Conservation (phyloP, 2,329 filamentous ascomycete genomes). For the Davidsoniella eucalypti region DNA sequence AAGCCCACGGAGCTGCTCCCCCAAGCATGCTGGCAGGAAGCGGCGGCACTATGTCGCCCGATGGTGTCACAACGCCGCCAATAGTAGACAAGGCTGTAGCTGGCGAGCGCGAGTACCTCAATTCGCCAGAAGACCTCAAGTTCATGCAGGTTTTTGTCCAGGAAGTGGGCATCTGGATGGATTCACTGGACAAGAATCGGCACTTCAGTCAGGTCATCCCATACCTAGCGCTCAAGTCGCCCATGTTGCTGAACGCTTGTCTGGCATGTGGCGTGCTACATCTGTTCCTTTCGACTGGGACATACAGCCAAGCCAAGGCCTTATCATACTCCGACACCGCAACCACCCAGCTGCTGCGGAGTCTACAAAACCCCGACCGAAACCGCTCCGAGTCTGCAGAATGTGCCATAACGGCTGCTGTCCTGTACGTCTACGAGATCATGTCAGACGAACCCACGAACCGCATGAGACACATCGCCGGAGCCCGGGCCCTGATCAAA, state of each 20-base stretch:
- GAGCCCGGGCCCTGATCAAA: slow-evolving; percentile 69
- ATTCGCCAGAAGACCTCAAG: slow-evolving; percentile 60
- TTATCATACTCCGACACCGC: slow-evolving; percentile 74
- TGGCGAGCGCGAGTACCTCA: slow-evolving; percentile 44
- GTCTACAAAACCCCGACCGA: slow-evolving; percentile 68
- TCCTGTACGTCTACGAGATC: slow-evolving; percentile 82
- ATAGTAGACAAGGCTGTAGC: slow-evolving; percentile 21
- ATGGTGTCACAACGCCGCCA: slow-evolving; percentile 25
- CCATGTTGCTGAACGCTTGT: slow-evolving; percentile 79
- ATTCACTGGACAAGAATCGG: slow-evolving; percentile 69
- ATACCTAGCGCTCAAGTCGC: slow-evolving; percentile 62
- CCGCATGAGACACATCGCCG: slow-evolving; percentile 79
- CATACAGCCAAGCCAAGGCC: slow-evolving; percentile 41
- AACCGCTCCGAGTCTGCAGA: slow-evolving; percentile 46
- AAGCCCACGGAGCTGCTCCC: slow-evolving; percentile 18
- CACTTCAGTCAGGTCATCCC: slow-evolving; percentile 79
- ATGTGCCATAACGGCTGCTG: slow-evolving; percentile 73
- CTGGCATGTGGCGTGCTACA: slow-evolving; percentile 79
- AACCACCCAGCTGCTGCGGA: slow-evolving; percentile 58
- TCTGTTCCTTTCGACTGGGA: slow-evolving; percentile 46
- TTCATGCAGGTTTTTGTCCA: slow-evolving; percentile 88
- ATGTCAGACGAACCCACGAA: slow-evolving; percentile 69
- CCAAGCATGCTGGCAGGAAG: slow-evolving; percentile 11
- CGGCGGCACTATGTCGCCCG: slow-evolving; percentile 14
- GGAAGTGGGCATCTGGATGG: slow-evolving; percentile 87